Base-by-base conservation (phyloP, 805 yeast genomes). In the Sugiyamaella mastotermitis region DNA sequence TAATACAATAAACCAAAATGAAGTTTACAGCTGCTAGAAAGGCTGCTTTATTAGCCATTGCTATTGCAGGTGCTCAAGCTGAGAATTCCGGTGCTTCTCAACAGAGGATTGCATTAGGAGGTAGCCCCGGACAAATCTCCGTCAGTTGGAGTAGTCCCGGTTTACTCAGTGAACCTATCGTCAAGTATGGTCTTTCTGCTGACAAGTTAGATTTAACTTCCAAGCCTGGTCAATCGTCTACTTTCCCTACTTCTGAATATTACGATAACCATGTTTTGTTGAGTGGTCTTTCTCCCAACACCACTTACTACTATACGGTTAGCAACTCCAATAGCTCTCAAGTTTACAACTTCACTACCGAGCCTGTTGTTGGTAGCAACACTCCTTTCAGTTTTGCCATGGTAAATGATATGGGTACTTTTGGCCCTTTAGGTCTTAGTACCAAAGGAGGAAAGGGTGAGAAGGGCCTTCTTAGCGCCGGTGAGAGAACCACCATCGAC, bases 81-180 rank as follows among this genome's bases (percentile, higher is more conserved):
- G n/a, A n/a, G n/a, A n/a, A n/a, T n/a, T n/a, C 17, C 18, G 44
- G 31, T 7, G 41, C 44, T 6, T 34, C 40, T 28, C 43, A 50
- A 40, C 53, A 48, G 18, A 52, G 54, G 23, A 39, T 50, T 8
- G 53, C 56, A n/a, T 49, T 45, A 35, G 53, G 53, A 15, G 56
- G 53, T 21, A 29, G 38, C 9, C 35, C 40, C 7, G 45, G 45
- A n/a, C 46, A 46, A 15, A 49, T 52, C 47, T 34, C 50, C 15
- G 46, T 52, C 22, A 40, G 52, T 8, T 52, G 56, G 56, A 49
- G 43, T 40, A 47, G 54, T 15, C 44, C 37, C 24, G 32, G 36
- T 18, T 21, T 39, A 34, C 13, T 48, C 17, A 8, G 22, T 18
- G 23, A 29, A 27, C 54, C 55, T n/a, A 31, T 35, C 11, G 56